phyloP scores from a whole-genome alignment of 2,329 filamentous ascomycete species.

The Corinectria fuckeliana region DNA sequence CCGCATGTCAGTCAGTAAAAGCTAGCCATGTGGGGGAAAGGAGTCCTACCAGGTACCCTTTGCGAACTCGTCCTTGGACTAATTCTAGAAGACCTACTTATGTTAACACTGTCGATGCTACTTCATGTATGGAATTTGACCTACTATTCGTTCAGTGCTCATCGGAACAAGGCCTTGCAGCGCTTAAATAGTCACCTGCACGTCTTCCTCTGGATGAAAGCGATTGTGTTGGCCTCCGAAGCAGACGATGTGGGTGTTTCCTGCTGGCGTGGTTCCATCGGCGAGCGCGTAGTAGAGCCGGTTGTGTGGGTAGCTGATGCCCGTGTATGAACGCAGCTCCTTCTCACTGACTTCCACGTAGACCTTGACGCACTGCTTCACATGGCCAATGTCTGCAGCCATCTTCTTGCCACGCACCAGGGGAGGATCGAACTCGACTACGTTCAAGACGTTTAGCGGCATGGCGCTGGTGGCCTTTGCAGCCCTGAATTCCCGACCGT shows the following conservation, averaged over 20 bases:
- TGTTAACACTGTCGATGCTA: background rate
- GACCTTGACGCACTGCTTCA: slow-evolving; percentile 54
- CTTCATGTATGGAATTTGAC: background rate
- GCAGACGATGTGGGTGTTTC: slow-evolving; percentile 55
- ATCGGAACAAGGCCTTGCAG: slow-evolving; percentile 44
- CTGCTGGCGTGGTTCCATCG: slow-evolving; percentile 51
- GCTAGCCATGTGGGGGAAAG: fast-evolving
- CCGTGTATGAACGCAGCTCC: slow-evolving; percentile 51
- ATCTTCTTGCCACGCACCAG: slow-evolving; percentile 43
- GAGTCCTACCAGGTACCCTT: slow-evolving; percentile 48
- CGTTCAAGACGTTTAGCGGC: slow-evolving; percentile 52
- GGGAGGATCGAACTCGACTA: slow-evolving; percentile 49
- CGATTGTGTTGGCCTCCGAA: slow-evolving; percentile 53
- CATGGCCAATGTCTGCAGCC: slow-evolving; percentile 48
- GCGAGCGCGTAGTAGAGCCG: slow-evolving; percentile 51
- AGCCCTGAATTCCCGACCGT: slow-evolving; percentile 39
- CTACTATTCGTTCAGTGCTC: slow-evolving; percentile 38
- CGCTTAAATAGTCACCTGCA: slow-evolving; percentile 41
- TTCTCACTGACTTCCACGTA: slow-evolving; percentile 51
- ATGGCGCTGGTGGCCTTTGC: slow-evolving; percentile 49
- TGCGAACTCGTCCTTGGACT: slow-evolving; percentile 54
- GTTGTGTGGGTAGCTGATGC: slow-evolving; percentile 51
- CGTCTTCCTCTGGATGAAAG: slow-evolving; percentile 51
- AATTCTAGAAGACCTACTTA: slow-evolving; percentile 54
- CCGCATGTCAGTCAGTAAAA: background rate